Conservation (phyloP, 352 stramenopile species). For the Phytophthora niederhauseri region DNA sequence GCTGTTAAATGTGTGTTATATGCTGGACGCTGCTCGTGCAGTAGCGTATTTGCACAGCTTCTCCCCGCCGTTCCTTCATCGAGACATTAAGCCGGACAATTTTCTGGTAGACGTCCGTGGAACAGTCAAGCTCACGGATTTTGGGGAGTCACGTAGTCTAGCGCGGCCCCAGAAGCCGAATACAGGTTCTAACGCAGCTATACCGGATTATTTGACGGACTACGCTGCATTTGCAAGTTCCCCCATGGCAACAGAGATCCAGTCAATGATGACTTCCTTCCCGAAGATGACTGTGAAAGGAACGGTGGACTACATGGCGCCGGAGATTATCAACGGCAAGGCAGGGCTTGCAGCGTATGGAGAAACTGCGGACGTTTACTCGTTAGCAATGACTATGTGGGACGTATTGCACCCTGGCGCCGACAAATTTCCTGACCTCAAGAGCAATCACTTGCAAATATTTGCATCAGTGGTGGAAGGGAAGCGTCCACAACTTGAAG, state of each 20-base stretch:
- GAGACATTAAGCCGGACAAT: constrained; percentile 81
- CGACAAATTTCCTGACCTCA: constrained; percentile 55
- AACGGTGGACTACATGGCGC: constrained; percentile 83
- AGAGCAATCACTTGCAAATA: constrained; percentile 58
- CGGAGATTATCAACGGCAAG: constrained; percentile 79
- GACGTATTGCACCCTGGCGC: constrained; percentile 62
- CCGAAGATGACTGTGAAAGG: constrained; percentile 68
- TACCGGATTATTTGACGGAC: constrained; percentile 10
- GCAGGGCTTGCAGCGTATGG: constrained; percentile 55
- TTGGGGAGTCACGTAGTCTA: constrained; percentile 63
- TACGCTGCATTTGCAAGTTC: constrained; percentile 19
- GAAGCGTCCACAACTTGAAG: constrained; percentile 36
- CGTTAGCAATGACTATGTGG: constrained; percentile 79
- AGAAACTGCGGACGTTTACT: constrained; percentile 77
- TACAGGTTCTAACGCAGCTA: background rate
- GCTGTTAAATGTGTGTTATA: constrained; percentile 65
- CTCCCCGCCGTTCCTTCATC: constrained; percentile 69
- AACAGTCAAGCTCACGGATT: constrained; percentile 83
- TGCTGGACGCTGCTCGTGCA: constrained; percentile 65
- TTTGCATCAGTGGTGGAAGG: constrained; percentile 54
- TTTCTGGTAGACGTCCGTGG: constrained; percentile 72
- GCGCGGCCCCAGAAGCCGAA: constrained; percentile 20
- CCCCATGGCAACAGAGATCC: constrained; percentile 9
- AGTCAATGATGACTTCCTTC: constrained; percentile 10
- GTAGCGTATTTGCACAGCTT: constrained; percentile 81